Base-by-base conservation (phyloP, 768 basidiomycete genomes). In the Termitomyces sp. region DNA sequence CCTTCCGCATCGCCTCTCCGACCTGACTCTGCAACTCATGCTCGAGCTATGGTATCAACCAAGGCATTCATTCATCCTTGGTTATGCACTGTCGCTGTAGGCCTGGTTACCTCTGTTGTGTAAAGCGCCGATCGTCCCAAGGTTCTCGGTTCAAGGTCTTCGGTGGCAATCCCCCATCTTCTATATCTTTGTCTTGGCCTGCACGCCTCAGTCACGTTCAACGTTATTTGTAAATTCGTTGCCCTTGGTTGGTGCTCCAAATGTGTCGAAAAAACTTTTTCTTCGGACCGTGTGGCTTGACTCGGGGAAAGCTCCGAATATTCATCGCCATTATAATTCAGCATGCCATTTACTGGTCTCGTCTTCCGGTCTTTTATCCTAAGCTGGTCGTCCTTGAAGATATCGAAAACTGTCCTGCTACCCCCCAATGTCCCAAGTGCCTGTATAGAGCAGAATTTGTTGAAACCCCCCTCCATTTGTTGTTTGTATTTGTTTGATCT, bases 401-500 rank as follows among this genome's bases (percentile, higher is more conserved):
- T 37, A 14, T 55, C 14, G 10, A 18, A 2, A 34, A 47, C 13
- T 49, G 20, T 44, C 14, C 16, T 1, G 4, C 18, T 18, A 16
- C 18, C 16, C 6, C 22, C 39, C n/a, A 9, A 24, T 39, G 31
- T 27, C 10, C 0, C 18, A 32, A 8, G 24, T 42, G 22, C 24
- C 16, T 2, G n/a, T 24, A 18, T 24, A 22, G 26, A 26, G 26
- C 16, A 32, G 13, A 27, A n/a, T 39, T 41, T 46, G 37, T 12
- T 47, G 32, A 32, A 39, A 26, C 22, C 22, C 34, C 14, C 20
- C n/a, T n/a, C n/a, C n/a, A 9, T 18, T 8, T 24, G 24, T 60
- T 63, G 56, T 63, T 63, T 59, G 51, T 58, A 32, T 24, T 44
- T 63, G 53, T 63, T 63, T 58, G 37, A 60, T 55, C 31, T 29